Conservation (phyloP, 2,329 filamentous ascomycete genomes). For the Thielaviopsis punctulata region DNA sequence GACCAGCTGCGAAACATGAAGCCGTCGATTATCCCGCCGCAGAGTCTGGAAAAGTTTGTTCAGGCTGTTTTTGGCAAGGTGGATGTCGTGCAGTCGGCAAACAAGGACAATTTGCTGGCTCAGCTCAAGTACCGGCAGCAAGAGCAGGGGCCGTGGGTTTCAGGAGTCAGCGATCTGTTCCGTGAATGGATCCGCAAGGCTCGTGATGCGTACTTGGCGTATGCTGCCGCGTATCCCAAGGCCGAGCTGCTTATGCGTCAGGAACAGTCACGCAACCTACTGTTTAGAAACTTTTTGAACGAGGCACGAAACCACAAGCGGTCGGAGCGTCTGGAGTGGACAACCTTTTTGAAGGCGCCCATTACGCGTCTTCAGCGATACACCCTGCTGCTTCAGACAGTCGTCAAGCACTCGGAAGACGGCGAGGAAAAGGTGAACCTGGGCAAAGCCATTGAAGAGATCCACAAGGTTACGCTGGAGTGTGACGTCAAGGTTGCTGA, state of each 20-base stretch:
- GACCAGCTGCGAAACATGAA: conserved; percentile 58
- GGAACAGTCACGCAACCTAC: conserved; percentile 67
- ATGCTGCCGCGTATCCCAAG: conserved; percentile 72
- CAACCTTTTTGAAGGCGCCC: conserved; percentile 82
- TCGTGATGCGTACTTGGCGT: conserved; percentile 74
- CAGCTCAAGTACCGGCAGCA: conserved; percentile 94
- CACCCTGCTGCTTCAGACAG: conserved; percentile 62
- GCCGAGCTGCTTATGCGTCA: conserved; percentile 70
- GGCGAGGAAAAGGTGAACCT: conserved; percentile 82
- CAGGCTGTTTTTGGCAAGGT: conserved; percentile 78
- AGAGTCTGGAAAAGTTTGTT: conserved; percentile 64
- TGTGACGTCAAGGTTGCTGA: conserved; percentile 88
- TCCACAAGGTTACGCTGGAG: conserved; percentile 73
- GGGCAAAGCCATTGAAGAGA: conserved; percentile 71
- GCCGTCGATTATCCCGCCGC: conserved; percentile 65
- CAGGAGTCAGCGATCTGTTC: conserved; percentile 92
- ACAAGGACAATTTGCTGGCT: conserved; percentile 79
- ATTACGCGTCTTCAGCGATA: conserved; percentile 89
- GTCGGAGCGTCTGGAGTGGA: conserved; percentile 76
- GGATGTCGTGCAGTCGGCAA: conserved; percentile 74
- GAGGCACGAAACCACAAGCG: conserved; percentile 60
- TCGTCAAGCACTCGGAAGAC: conserved; percentile 66
- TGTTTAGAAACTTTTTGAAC: conserved; percentile 76
- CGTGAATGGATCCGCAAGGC: conserved; percentile 97
- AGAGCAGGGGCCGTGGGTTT: conserved; percentile 88